Conservation (phyloP, 352 stramenopile species). For the Phytophthora cryptogea region DNA sequence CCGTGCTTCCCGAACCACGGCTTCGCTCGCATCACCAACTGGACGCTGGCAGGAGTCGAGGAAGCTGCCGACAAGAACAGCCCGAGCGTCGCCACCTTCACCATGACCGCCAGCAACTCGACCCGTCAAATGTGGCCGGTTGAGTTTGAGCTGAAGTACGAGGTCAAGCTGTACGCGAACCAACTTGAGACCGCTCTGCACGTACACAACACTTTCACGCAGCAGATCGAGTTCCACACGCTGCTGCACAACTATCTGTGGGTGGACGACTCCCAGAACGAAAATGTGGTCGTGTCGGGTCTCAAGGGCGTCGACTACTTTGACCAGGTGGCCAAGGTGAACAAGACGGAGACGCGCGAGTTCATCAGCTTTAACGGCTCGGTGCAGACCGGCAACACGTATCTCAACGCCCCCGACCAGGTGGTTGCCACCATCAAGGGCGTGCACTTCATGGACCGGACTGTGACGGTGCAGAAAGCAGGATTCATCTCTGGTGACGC, state of each 20-base stretch:
- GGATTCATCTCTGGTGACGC: conserved; percentile 47
- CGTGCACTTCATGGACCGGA: conserved; percentile 43
- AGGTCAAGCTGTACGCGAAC: conserved; percentile 62
- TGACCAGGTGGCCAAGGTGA: conserved; percentile 85
- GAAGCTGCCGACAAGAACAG: conserved; percentile 19
- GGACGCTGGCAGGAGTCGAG: conserved; percentile 26
- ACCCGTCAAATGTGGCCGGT: conserved; percentile 49
- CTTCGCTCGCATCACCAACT: conserved; percentile 75
- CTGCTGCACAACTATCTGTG: conserved; percentile 95
- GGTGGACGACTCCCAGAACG: conserved; percentile 76
- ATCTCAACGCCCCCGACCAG: conserved; percentile 61
- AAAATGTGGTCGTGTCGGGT: conserved; percentile 66
- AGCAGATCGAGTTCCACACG: conserved; percentile 91
- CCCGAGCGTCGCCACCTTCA: conserved; percentile 40
- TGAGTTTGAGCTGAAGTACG: conserved; percentile 71
- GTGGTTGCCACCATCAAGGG: conserved; percentile 62
- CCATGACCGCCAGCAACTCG: conserved; percentile 33
- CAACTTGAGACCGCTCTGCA: conserved; percentile 74
- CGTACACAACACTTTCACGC: conserved; percentile 85
- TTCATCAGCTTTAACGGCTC: conserved; percentile 40
- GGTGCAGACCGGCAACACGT: conserved; percentile 87
- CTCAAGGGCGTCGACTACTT: conserved; percentile 85
- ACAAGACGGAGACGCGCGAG: conserved; percentile 63
- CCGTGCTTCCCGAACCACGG: conserved; percentile 77
- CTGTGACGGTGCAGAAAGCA: conserved; percentile 69